phyloP scores from a whole-genome alignment of 78 protist species.

The Speleostelium caveatum region DNA sequence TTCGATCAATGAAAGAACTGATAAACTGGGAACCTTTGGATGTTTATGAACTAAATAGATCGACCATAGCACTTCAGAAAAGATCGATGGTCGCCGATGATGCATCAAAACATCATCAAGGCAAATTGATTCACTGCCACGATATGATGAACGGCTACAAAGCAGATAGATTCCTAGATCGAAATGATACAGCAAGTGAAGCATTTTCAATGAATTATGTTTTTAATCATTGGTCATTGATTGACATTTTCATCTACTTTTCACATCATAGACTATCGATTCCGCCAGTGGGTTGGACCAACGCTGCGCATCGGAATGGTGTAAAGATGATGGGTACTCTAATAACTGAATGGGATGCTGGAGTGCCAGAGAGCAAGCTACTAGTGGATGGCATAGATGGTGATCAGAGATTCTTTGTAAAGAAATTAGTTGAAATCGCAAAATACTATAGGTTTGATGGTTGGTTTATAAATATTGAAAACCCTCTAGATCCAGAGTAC shows the following conservation, averaged over 20 bases:
- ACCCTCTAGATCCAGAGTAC: not conserved
- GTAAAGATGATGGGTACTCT: conserved; percentile 85
- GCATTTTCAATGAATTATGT: not conserved
- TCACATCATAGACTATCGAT: conserved; percentile 87
- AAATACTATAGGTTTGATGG: conserved; percentile 90
- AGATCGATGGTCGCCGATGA: too few species aligned
- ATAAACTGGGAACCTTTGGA: too few species aligned
- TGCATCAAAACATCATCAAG: not conserved
- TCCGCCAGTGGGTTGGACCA: conserved; percentile 91
- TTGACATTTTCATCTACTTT: conserved; percentile 92
- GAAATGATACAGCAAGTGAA: not conserved
- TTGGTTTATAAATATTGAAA: conserved; percentile 92
- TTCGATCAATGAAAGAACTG: too few species aligned
- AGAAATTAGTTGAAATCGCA: conserved; percentile 25
- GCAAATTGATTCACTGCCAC: conserved; percentile 39
- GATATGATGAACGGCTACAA: conserved; percentile 64
- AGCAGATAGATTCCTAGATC: not conserved
- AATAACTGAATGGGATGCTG: conserved; percentile 93
- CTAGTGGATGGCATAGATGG: conserved; percentile 30
- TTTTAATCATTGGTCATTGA: conserved; percentile 57
- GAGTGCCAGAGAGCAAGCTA: not conserved
- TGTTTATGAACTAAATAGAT: too few species aligned
- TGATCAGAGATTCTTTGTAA: not conserved
- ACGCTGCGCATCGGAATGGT: conserved; percentile 81
- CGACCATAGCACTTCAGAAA: too few species aligned